A percentile compares a stretch with the other conserved stretches of the same genome.
phyloP scores from a whole-genome alignment of 306 rosid genomes.

The Elaeagnus macrophylla region DNA sequence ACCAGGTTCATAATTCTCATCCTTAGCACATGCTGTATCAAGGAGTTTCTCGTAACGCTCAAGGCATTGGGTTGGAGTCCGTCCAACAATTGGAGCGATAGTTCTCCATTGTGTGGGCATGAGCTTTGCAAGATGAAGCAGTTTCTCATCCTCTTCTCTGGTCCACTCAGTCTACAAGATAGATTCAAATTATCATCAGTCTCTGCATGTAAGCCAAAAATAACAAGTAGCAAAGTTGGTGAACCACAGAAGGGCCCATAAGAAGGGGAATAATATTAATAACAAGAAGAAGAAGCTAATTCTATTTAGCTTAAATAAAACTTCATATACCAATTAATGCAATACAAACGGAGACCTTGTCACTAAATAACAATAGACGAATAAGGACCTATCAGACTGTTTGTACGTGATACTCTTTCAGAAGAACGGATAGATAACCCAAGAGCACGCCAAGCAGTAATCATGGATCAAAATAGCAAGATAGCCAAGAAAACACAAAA shows the following conservation, averaged over 20 bases:
- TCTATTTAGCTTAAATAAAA: no score
- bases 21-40: conserved; percentile 92
- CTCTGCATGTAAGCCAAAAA: conserved; percentile 5
- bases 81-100: conserved; percentile 89
- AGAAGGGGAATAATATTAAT: no score
- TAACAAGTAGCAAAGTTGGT: neutral
- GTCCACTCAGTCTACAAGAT: conserved; percentile 84
- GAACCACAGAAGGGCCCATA: neutral
- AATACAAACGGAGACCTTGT: no score
- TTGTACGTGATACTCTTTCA: no score
- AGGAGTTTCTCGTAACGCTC: conserved; percentile 90
- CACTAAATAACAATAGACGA: no score
- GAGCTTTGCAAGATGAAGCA: conserved; percentile 92
- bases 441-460: no score
- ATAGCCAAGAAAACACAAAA: no score
- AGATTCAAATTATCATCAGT: conserved; percentile 11
- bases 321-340: no score
- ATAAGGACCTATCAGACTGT: no score
- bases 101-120: conserved; percentile 99
- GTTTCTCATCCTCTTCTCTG: conserved; percentile 89
- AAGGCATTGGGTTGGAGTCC: conserved; percentile 86
- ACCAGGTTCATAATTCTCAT: conserved; percentile 83
- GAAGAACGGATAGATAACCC: no score
- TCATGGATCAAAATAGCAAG: no score
- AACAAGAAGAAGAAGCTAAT: no score